phyloP scores from a whole-genome alignment of 2,329 filamentous ascomycete species.

The Venturia oleaginea region DNA sequence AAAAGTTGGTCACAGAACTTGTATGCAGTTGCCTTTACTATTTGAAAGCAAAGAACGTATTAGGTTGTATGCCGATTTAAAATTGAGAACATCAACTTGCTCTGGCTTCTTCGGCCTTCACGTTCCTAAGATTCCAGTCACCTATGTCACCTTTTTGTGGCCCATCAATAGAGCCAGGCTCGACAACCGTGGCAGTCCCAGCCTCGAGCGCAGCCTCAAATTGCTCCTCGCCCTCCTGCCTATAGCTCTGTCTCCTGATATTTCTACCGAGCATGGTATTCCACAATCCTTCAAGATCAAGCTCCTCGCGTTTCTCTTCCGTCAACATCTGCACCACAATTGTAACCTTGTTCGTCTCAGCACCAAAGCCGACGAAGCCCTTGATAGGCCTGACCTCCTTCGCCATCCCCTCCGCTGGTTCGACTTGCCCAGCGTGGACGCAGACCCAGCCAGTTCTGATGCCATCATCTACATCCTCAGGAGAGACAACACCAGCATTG shows the following conservation, averaged over 20 bases:
- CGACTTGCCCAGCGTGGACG: slow-evolving; percentile 71
- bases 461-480: slow-evolving; percentile 65
- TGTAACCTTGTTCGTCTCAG: slow-evolving; percentile 45
- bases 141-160: background rate
- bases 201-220: slow-evolving; percentile 1
- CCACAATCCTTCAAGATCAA: slow-evolving; percentile 60
- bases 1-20: background rate
- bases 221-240: background rate
- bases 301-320: slow-evolving; percentile 57
- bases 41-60: background rate
- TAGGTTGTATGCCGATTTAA: background rate
- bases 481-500: slow-evolving; percentile 46
- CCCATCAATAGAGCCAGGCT: background rate
- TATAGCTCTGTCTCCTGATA: slow-evolving; percentile 1
- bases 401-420: slow-evolving; percentile 35
- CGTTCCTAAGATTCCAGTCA: background rate
- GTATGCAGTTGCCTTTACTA: background rate
- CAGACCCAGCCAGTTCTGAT: slow-evolving; percentile 94
- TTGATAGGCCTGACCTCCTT: slow-evolving; percentile 24
- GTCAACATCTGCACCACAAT: slow-evolving; percentile 66
- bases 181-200: background rate
- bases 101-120: background rate
- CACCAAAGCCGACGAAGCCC: slow-evolving; percentile 70
- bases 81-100: background rate
- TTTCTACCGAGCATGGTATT: slow-evolving; percentile 16